Base-by-base conservation (phyloP, 2,329 filamentous ascomycete genomes). In the Lojkania enalia region DNA sequence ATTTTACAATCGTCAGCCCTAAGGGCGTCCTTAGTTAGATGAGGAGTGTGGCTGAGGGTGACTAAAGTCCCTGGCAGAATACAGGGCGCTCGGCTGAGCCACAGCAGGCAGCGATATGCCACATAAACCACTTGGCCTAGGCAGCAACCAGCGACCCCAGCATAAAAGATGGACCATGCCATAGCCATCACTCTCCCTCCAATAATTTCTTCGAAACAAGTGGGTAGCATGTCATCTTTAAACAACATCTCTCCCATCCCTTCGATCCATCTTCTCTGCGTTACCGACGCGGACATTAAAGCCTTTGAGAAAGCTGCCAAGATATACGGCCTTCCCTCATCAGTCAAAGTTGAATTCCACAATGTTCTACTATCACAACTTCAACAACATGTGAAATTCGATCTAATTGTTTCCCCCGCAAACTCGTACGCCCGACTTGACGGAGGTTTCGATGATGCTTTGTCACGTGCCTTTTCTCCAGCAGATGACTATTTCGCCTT, bases 351-450 rank as follows among this genome's bases (percentile, higher is more conserved):
- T 41, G 66, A 69, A 4, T 52, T 75, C 19, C 72, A 74, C 52
- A 57, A 74, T 46, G 65, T 58, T 32, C 59, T 62, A 5, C 69
- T 81, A 4, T 60, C 67, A 7, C 54, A 61, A 2, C 55, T 80
- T 2, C 63, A 73, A 0, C 9, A 54, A 0, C 39, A 47, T 0
- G 57, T 70, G 6, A 62, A 62, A 20, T 79, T 78, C 54, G 73
- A 80, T 54, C 64, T 74, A 11, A 63, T 81, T 31, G 76, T 80
- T 16, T 81, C 78, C 1, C 78, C 78, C 0, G 77, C 78, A 31
- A 81, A 81, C 53, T 79, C 76, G 1, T 81, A 79, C 55, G 78
- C 71, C 20, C 70, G 72, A 1, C 71, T 82, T 1, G 78, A 81
- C 49, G 79, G 79, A 20, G 76, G 71, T 36, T 55, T 82, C 49